Base-by-base conservation (phyloP, 108 stramenopile species). In the Nitzschia inconspicua region DNA sequence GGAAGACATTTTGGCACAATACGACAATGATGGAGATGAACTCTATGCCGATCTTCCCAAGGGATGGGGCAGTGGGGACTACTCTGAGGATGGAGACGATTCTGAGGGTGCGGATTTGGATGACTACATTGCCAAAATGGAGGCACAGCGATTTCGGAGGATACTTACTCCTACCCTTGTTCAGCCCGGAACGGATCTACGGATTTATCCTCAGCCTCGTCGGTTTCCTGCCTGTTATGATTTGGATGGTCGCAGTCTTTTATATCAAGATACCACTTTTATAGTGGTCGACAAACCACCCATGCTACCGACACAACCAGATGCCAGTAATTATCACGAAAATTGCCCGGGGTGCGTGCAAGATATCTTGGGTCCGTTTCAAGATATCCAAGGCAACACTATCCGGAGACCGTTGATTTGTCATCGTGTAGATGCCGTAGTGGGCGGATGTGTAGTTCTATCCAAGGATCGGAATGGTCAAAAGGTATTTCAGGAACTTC, bases 241-340 rank as follows among this genome's bases (percentile, higher is more conserved):
- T 14, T 70, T 87, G 22, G 55, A 76, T 7, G 31, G 62, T 36
- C 47, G 56, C 9, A 46, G 52, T 42, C 57, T 88, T 29, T 50
- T 93, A 47, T 83, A 93, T 54, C 84, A 93, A 57, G 91, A 93
- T 63, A 93, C 91, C 3, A 93, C 91, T 4, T 93, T 93, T 57
- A 46, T 93, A 3, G 80, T 93, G 11, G 88, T 93, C n/a, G 92
- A 94, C 43, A 94, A 94, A 61, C 92, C 92, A 29, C 92, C 92
- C 26, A 73, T 94, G 85, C 62, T 94, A 19, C 92, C 92, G 7
- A 88, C 89, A 14, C 92, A 94, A 53, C 92, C 92, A 9, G 92
- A 94, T 67, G 82, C 88, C 23, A 84, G 82, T 46, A 94, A 94
- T 57, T 90, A 90, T 58, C 70, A 74, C 44, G 92, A 94, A 52